Evolutionary conservation across 140 eudicot genomes (phyloP).

Genomic region (Stevia rebaudiana): DNA sequence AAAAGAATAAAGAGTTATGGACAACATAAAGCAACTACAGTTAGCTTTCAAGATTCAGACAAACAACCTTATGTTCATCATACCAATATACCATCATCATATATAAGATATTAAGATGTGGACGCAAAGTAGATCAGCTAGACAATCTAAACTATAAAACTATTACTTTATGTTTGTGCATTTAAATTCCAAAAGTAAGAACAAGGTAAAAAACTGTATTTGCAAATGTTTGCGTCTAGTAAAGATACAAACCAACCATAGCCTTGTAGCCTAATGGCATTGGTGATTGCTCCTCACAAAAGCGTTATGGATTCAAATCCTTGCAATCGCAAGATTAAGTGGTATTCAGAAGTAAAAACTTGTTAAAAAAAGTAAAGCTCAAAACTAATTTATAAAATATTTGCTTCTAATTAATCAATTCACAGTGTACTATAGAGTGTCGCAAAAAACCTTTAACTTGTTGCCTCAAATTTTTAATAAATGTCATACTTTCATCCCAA

Average conservation of each 20-base stretch:
- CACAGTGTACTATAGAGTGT: background rate
- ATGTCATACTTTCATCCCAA: background rate
- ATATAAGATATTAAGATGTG: background rate
- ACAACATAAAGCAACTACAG: conserved; percentile 13
- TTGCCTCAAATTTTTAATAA: background rate
- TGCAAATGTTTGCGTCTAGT: conserved; percentile 1
- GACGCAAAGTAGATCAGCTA: background rate
- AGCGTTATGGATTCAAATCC: no score
- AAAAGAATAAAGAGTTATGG: conserved; percentile 18
- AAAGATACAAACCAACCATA: background rate
- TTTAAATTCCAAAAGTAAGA: background rate
- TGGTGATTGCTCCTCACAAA: no score
- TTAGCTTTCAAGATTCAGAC: conserved; percentile 3
- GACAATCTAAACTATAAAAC: background rate
- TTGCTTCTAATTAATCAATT: background rate
- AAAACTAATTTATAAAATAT: no score
- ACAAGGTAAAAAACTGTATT: background rate
- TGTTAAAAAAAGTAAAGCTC: no score
- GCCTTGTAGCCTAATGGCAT: no score
- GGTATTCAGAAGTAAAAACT: no score
- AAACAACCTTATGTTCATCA: conserved; percentile 9
- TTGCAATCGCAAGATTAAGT: no score
- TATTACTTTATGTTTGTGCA: background rate
- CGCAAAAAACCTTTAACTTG: conserved; percentile 3
- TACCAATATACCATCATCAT: conserved; percentile 5